phyloP scores from a whole-genome alignment of 306 rosid genomes.

The Myrica gale region DNA sequence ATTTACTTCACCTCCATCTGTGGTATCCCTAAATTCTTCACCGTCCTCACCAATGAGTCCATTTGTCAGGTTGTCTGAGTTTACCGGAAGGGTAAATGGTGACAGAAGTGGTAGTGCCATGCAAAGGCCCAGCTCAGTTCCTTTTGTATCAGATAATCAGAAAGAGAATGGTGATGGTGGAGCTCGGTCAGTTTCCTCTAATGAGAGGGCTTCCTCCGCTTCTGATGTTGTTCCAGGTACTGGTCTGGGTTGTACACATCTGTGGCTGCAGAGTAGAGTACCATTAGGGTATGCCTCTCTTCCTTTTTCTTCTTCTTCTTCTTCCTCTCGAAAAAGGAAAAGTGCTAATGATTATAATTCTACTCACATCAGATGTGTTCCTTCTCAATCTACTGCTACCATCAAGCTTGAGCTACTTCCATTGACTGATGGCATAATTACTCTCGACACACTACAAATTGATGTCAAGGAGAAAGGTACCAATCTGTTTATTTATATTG shows the following conservation, averaged over 20 bases:
- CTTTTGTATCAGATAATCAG: constrained; percentile 41
- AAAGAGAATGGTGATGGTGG: constrained; percentile 37
- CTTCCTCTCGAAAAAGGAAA: not conserved
- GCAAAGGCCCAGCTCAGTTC: constrained; percentile 43
- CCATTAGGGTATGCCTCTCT: constrained; percentile 73
- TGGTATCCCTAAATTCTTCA: constrained; percentile 66
- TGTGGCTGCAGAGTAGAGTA: constrained; percentile 96
- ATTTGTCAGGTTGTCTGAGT: constrained; percentile 56
- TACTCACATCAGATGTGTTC: constrained; percentile 58
- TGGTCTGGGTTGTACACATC: constrained; percentile 71
- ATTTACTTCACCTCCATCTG: constrained; percentile 59
- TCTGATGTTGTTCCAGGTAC: constrained; percentile 63
- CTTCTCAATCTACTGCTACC: constrained; percentile 75
- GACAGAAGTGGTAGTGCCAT: constrained; percentile 40
- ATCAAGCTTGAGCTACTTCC: constrained; percentile 94
- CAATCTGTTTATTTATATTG: constrained; percentile 3
- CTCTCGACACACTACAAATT: constrained; percentile 78
- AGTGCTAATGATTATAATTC: constrained; percentile 26
- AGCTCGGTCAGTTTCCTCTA: constrained; percentile 40
- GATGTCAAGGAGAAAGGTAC: constrained; percentile 88
- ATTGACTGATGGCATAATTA: constrained; percentile 83
- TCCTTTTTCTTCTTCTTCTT: not conserved
- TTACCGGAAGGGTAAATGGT: constrained; percentile 48
- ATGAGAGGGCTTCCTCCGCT: constrained; percentile 38
- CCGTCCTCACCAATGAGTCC: constrained; percentile 73